Percentiles rank a stretch among this genome's conserved stretches.
Evolutionary conservation across 2,329 filamentous ascomycete genomes (phyloP).

Genomic region (Cercospora beticola): DNA sequence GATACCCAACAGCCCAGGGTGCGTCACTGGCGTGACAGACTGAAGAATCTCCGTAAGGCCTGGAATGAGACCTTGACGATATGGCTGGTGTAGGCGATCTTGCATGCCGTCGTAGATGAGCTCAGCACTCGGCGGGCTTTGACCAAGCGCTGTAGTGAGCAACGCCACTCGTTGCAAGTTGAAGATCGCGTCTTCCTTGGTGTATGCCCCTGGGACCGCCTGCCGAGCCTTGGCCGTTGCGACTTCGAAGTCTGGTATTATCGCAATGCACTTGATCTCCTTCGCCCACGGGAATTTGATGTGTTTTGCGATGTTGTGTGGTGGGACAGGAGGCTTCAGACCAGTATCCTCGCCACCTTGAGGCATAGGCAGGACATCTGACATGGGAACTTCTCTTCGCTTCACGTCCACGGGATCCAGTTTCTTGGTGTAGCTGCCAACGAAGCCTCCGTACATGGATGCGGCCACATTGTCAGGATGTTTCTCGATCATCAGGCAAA

Average conservation of each 20-base stretch:
- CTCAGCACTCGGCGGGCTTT: constrained; percentile 85
- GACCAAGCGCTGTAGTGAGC: constrained; percentile 82
- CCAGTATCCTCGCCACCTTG: constrained; percentile 91
- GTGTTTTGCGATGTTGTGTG: constrained; percentile 88
- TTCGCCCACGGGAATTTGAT: constrained; percentile 92
- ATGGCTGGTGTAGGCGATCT: constrained; percentile 96
- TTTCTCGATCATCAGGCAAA: constrained; percentile 92
- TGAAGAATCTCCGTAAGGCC: constrained; percentile 87
- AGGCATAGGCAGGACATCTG: constrained; percentile 86
- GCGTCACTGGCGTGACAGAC: constrained; percentile 82
- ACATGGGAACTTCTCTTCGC: constrained; percentile 88
- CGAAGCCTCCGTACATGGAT: constrained; percentile 91
- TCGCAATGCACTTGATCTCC: constrained; percentile 94
- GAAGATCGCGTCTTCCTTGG: constrained; percentile 83
- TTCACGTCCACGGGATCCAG: constrained; percentile 85
- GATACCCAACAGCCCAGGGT: constrained; percentile 86
- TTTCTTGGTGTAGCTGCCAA: constrained; percentile 94
- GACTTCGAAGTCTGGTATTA: constrained; percentile 94
- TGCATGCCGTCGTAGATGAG: constrained; percentile 98
- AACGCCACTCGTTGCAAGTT: constrained; percentile 93
- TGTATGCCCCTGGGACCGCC: constrained; percentile 78
- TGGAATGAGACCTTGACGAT: constrained; percentile 86
- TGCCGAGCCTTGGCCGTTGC: constrained; percentile 87
- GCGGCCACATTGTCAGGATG: constrained; percentile 95
- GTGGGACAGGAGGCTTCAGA: constrained; percentile 80